phyloP scores from a whole-genome alignment of 345 rosid genomes.

The Gossypium bickii region DNA sequence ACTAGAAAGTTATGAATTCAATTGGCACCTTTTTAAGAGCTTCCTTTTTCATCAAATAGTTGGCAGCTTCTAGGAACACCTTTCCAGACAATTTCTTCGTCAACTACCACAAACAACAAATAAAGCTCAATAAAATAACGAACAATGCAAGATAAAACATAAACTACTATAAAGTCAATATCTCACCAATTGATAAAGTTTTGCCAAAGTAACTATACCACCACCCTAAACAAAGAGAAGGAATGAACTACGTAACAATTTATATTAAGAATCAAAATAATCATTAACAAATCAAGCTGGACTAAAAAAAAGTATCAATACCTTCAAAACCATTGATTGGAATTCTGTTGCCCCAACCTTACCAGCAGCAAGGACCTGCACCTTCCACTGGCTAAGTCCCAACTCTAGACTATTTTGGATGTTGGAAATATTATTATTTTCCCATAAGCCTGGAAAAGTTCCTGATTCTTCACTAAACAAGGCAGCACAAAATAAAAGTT shows the following conservation, averaged over 20 bases:
- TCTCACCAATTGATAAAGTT: constrained; percentile 71
- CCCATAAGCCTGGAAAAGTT: constrained; percentile 50
- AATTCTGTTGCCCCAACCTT: constrained; percentile 57
- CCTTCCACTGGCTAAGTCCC: constrained; percentile 65
- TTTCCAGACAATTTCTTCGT: constrained; percentile 62
- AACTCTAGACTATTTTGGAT: constrained; percentile 50
- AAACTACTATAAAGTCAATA: constrained; percentile 10
- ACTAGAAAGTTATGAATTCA: constrained; percentile 12
- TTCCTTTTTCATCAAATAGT: constrained; percentile 76
- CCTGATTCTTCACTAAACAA: constrained; percentile 66
- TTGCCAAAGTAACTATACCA: constrained; percentile 67
- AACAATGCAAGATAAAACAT: not conserved
- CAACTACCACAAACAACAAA: constrained; percentile 41
- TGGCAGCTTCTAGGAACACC: constrained; percentile 72
- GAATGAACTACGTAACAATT: constrained; percentile 18
- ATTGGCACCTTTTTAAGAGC: constrained; percentile 57
- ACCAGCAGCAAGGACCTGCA: constrained; percentile 55
- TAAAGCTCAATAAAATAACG: constrained; percentile 11
- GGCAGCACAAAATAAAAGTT: constrained; percentile 17
- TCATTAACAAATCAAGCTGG: not conserved
- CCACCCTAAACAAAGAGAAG: constrained; percentile 50
- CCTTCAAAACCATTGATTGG: constrained; percentile 75
- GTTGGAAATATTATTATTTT: constrained; percentile 33
- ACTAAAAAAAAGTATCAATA: constrained; percentile 15
- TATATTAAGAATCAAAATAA: constrained; percentile 8